These are phyloP conservation scores for Yamadazyma jaroonii DNA, from an alignment of 1,139 yeast genomes.

Conservation along the genomic window DNA sequence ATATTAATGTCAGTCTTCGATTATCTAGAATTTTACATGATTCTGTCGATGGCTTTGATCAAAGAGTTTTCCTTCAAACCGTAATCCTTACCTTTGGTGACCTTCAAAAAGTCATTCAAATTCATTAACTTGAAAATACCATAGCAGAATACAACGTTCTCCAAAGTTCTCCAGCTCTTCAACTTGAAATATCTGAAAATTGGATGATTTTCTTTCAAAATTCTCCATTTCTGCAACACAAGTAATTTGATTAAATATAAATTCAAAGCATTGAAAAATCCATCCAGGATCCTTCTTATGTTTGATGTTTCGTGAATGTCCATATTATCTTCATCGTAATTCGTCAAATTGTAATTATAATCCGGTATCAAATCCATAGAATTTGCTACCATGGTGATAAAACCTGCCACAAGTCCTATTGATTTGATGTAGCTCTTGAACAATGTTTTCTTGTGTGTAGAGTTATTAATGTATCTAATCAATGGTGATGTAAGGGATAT, in stretches of 20 bases:
- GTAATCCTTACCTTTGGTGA: constrained; percentile 16
- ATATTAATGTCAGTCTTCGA: too few relatives aligned
- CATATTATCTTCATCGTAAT: constrained; percentile 11
- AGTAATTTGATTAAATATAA: constrained; percentile 35
- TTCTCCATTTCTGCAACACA: constrained; percentile 43
- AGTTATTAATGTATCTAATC: constrained; percentile 18
- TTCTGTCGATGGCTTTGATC: constrained; percentile 19
- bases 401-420: constrained; percentile 36
- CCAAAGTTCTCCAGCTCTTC: constrained; percentile 34
- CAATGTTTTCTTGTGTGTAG: constrained; percentile 23
- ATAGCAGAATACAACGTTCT: constrained; percentile 34
- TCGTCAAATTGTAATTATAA: constrained; percentile 18
- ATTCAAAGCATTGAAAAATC: constrained; percentile 29
- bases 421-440: constrained; percentile 35
- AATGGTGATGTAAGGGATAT: constrained; percentile 36
- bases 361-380: constrained; percentile 25
- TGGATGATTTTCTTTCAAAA: constrained; percentile 39
- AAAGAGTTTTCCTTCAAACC: constrained; percentile 17
- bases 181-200: constrained; percentile 23
- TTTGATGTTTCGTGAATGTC: constrained; percentile 15
- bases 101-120: constrained; percentile 31
- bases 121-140: constrained; percentile 43
- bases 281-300: constrained; percentile 25
- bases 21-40: constrained; percentile 17
- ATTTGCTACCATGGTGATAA: constrained; percentile 27